A percentile compares a stretch with the other conserved stretches of the same genome.
phyloP scores from a whole-genome alignment of 129 eudicot genomes.

The Lactuca sativa region DNA sequence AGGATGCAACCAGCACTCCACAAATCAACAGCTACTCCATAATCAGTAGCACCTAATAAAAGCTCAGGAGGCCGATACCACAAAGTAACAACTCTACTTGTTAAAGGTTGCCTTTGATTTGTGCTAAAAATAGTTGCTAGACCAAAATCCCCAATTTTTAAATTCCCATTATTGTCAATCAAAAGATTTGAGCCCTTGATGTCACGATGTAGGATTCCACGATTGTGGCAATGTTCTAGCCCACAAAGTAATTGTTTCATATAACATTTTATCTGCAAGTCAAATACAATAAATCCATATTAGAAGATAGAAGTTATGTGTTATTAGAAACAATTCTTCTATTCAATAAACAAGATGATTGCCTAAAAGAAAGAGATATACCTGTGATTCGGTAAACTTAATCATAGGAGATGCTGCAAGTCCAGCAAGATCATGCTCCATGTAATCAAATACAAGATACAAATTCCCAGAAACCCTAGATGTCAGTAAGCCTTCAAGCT shows the following conservation, averaged over 20 bases:
- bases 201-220: conserved; percentile 74
- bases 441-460: conserved; percentile 83
- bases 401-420: conserved; percentile 65
- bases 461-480: conserved; percentile 77
- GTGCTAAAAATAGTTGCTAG: conserved; percentile 50
- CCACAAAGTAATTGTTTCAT: conserved; percentile 71
- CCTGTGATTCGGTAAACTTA: conserved; percentile 76
- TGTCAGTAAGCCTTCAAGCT: conserved; percentile 75
- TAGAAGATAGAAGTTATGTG: neutral
- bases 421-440: conserved; percentile 88
- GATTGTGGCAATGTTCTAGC: conserved; percentile 66
- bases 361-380: conserved; percentile 20
- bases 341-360: neutral
- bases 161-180: conserved; percentile 54
- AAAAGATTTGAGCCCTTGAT: conserved; percentile 70
- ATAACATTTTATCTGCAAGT: conserved; percentile 60
- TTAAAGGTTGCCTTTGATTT: conserved; percentile 57
- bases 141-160: conserved; percentile 79
- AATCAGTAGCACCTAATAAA: conserved; percentile 68
- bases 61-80: conserved; percentile 86
- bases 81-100: conserved; percentile 76
- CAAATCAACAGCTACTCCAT: conserved; percentile 69
- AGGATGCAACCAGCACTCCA: conserved; percentile 85
- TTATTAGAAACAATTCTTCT: too few species aligned
- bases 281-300: conserved; percentile 14